These are phyloP conservation scores for Coemansia sp. DNA, from an alignment of 192 early-diverging fungal genomes.

Conservation along the genomic window DNA sequence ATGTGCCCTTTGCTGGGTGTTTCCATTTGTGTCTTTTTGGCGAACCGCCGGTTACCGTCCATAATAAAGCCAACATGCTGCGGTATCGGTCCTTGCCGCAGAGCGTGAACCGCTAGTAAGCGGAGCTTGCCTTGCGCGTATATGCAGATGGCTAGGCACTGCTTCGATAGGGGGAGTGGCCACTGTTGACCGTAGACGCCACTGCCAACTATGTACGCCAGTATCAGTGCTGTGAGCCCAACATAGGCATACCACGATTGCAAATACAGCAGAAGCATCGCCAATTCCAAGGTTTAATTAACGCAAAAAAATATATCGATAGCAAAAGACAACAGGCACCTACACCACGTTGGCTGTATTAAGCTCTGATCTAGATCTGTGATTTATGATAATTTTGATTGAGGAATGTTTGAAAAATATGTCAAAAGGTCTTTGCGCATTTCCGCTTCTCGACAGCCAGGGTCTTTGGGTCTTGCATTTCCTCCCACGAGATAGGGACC, in stretches of 20 bases:
- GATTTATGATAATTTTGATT: neutral
- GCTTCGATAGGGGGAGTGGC: slow-evolving; percentile 10
- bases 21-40: slow-evolving; percentile 58
- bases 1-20: slow-evolving; percentile 69
- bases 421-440: slow-evolving; percentile 81
- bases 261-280: neutral
- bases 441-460: slow-evolving; percentile 82
- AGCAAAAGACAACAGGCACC: neutral
- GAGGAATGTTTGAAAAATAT: neutral
- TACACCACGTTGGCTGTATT: neutral
- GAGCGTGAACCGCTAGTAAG: slow-evolving; percentile 19
- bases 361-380: neutral
- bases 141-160: slow-evolving; percentile 6
- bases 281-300: neutral
- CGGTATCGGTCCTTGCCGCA: slow-evolving; percentile 77
- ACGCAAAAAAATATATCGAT: neutral
- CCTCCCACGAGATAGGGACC: slow-evolving; percentile 95
- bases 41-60: slow-evolving; percentile 97
- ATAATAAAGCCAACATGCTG: slow-evolving; percentile 93
- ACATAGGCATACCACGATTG: neutral
- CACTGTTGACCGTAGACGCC: slow-evolving; percentile 1
- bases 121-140: neutral
- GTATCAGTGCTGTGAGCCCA: neutral
- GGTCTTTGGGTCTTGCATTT: slow-evolving; percentile 96
- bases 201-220: slow-evolving; percentile 9